These are phyloP conservation scores for Dendryphion nanum DNA, from an alignment of 2,329 filamentous ascomycete genomes.

Conservation along the genomic window DNA sequence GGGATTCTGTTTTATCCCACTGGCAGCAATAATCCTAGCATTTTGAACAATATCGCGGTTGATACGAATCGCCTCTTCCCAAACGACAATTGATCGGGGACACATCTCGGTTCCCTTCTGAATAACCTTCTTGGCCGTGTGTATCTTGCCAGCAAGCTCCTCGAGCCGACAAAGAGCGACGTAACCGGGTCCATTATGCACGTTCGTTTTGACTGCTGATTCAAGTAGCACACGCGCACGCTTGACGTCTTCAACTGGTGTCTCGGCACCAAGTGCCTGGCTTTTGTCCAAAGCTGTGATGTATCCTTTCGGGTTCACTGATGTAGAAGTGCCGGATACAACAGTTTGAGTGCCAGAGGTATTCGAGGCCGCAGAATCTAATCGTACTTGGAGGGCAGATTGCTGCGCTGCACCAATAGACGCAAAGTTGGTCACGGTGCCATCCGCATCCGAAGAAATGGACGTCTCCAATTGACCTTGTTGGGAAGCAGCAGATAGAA, in stretches of 20 bases:
- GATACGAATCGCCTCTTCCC: conserved; percentile 92
- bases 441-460: conserved; percentile 73
- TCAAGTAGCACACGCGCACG: conserved; percentile 89
- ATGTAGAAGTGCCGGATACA: conserved; percentile 74
- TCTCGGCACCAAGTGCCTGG: conserved; percentile 73
- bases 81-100: conserved; percentile 90
- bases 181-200: conserved; percentile 91
- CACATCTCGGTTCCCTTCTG: conserved; percentile 85
- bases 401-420: conserved; percentile 95
- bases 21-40: conserved; percentile 90
- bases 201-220: conserved; percentile 96
- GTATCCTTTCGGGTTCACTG: conserved; percentile 92
- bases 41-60: conserved; percentile 77
- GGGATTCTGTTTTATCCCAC: conserved; percentile 89
- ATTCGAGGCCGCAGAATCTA: conserved; percentile 81
- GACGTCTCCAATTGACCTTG: conserved; percentile 81
- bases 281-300: conserved; percentile 86
- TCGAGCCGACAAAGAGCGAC: conserved; percentile 91
- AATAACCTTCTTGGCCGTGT: conserved; percentile 84
- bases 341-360: conserved; percentile 62
- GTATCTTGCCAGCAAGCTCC: conserved; percentile 87
- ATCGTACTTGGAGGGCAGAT: conserved; percentile 89
- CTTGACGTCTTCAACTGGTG: conserved; percentile 85
- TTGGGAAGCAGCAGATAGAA: conserved; percentile 81
- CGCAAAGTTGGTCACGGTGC: conserved; percentile 96